Evolutionary conservation across 2,329 filamentous ascomycete genomes (phyloP).

Genomic region (Capronia americana): DNA sequence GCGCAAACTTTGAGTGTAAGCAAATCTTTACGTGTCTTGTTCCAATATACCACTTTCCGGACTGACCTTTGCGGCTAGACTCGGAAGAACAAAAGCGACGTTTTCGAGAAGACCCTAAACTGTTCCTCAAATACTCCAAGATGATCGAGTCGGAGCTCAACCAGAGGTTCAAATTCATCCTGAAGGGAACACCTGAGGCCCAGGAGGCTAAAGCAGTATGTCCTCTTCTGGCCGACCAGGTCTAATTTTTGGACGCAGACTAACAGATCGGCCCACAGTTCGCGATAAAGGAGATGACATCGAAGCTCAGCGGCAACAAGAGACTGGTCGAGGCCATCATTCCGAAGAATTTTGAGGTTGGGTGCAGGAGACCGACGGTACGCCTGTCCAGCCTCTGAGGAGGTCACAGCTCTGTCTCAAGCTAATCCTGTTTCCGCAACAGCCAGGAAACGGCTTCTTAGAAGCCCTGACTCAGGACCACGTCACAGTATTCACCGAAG

Average conservation of each 20-base stretch:
- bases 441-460: conserved; percentile 37
- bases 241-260: conserved; percentile 33
- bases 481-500: conserved; percentile 51
- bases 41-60: background rate
- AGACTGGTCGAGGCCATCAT: conserved; percentile 53
- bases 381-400: conserved; percentile 32
- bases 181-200: conserved; percentile 58
- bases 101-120: conserved; percentile 26
- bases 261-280: conserved; percentile 5
- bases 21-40: too few relatives aligned
- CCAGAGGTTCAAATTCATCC: conserved; percentile 60
- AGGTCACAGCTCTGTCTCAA: conserved; percentile 34
- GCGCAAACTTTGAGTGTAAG: conserved; percentile 34
- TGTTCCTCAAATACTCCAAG: conserved; percentile 52
- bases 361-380: conserved; percentile 52
- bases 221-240: too few relatives aligned
- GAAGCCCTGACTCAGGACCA: conserved; percentile 51
- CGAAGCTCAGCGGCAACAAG: conserved; percentile 42
- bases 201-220: conserved; percentile 51
- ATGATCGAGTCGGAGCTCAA: conserved; percentile 59
- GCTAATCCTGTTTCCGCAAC: too few relatives aligned
- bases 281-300: conserved; percentile 39
- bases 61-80: conserved; percentile 20
- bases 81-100: conserved; percentile 30
- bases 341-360: conserved; percentile 51